A percentile compares a stretch with the other conserved stretches of the same genome.
Evolutionary conservation across 2,329 filamentous ascomycete species (phyloP).

Genomic region (Chaetomium olivaceum): DNA sequence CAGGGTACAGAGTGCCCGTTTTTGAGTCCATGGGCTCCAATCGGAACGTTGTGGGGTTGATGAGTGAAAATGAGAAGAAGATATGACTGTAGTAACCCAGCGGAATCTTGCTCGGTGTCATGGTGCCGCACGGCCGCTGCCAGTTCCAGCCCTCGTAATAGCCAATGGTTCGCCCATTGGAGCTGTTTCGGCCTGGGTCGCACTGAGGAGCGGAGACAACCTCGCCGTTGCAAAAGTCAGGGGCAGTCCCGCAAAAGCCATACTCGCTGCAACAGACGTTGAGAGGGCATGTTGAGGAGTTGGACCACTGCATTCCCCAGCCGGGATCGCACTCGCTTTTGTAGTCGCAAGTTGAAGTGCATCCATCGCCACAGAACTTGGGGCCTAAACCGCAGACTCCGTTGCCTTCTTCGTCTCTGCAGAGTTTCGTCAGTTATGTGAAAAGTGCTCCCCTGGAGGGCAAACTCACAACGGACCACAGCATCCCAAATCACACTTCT

Average conservation of each 20-base stretch:
- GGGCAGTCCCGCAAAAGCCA: slow-evolving; percentile 40
- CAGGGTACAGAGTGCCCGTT: slow-evolving; percentile 30
- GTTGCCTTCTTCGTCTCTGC: slow-evolving; percentile 4
- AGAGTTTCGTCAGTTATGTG: neutral
- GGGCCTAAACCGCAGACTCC: slow-evolving; percentile 5
- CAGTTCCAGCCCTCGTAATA: slow-evolving; percentile 36
- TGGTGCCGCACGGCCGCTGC: slow-evolving; percentile 23
- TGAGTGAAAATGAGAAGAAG: slow-evolving; percentile 5
- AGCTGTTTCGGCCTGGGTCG: neutral
- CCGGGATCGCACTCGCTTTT: slow-evolving; percentile 18
- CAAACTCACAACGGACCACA: slow-evolving; percentile 5
- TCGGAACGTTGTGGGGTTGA: slow-evolving; percentile 6
- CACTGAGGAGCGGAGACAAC: slow-evolving; percentile 12
- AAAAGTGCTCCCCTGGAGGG: neutral
- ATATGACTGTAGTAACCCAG: slow-evolving; percentile 4
- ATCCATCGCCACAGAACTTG: slow-evolving; percentile 12
- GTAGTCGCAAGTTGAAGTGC: neutral
- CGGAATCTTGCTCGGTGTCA: slow-evolving; percentile 9
- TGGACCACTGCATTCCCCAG: slow-evolving; percentile 10
- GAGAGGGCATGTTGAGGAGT: slow-evolving; percentile 37
- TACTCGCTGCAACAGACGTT: slow-evolving; percentile 42
- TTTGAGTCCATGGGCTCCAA: slow-evolving; percentile 5
- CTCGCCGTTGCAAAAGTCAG: slow-evolving; percentile 34
- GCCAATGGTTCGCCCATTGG: slow-evolving; percentile 27
- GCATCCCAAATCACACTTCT: neutral